Base-by-base conservation (phyloP, 257 asterid species). In the Ballota nigra region DNA sequence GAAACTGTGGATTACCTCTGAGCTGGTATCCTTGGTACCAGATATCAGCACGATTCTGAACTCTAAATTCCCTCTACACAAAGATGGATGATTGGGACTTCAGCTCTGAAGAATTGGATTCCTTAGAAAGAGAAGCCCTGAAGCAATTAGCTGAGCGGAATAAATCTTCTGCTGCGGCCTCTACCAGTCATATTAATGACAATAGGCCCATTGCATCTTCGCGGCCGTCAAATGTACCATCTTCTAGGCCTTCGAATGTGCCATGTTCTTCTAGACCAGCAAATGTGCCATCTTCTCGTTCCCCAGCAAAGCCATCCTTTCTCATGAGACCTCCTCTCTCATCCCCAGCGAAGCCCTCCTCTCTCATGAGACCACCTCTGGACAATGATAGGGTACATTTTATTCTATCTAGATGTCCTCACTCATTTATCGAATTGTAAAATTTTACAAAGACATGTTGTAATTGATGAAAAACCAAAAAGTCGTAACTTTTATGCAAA, bases 41-140 rank as follows among this genome's bases (percentile, higher is more conserved):
- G 23, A 16, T n/a, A n/a, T 49, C 9, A 4, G 4, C 10, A 6
- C 23, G 56, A 49, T 38, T 38, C 15, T 15, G 1, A 38, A 5
- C 45, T 15, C 6, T 8, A 45, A 45, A 45, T 38, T 18, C 49
- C 36, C 10, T 38, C 2, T 43, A 31, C 51, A 23, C 47, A 43
- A 51, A 61, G 72, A 78, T 88, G 83, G 98, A 92, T 73, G 97
- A 88, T 45, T 90, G 96, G 98, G 97, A 84, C 26, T 31, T 89
- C 72, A 90, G 97, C 71, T 80, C 75, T 4, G 96, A 93, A 78
- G 94, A 88, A 52, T 33, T 89, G 78, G 98, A 93, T 52, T 73
- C 62, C 18, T 89, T 93, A 40, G 98, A 93, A 78, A 86, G 87
- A 75, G 86, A 86, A 56, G 98, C 98, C 52, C 20, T 86, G 7